Conservation (phyloP, 2,329 filamentous ascomycete species). For the Trichoderma endophyticum region DNA sequence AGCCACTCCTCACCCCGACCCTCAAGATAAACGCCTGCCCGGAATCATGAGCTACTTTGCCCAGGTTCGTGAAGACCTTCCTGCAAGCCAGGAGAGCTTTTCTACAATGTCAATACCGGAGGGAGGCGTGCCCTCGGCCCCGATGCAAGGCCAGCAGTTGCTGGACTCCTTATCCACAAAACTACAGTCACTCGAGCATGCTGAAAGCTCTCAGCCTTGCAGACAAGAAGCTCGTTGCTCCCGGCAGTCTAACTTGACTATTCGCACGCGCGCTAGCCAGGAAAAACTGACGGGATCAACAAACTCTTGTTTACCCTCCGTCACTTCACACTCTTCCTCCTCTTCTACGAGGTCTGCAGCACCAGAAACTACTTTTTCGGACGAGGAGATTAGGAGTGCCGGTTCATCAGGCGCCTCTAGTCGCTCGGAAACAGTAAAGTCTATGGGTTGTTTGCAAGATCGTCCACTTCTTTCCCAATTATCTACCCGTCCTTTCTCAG, state of each 20-base stretch:
- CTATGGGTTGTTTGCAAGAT: neutral
- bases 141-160: slow-evolving; percentile 22
- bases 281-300: slow-evolving; percentile 41
- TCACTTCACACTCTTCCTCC: slow-evolving; percentile 47
- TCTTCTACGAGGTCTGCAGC: slow-evolving; percentile 33
- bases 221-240: slow-evolving; percentile 18
- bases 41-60: slow-evolving; percentile 97
- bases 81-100: slow-evolving; percentile 42
- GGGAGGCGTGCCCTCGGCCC: slow-evolving; percentile 27
- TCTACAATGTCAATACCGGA: slow-evolving; percentile 41
- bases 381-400: slow-evolving; percentile 25
- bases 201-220: slow-evolving; percentile 28
- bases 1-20: slow-evolving; percentile 89
- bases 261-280: slow-evolving; percentile 13
- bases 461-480: slow-evolving; percentile 6
- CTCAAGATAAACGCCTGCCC: slow-evolving; percentile 89
- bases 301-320: slow-evolving; percentile 37
- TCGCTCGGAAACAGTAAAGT: slow-evolving; percentile 13
- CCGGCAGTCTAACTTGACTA: slow-evolving; percentile 13
- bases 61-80: slow-evolving; percentile 94
- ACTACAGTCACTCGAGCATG: slow-evolving; percentile 29
- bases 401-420: slow-evolving; percentile 23
- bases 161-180: slow-evolving; percentile 33
- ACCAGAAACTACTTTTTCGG: slow-evolving; percentile 28
- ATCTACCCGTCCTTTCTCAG: neutral